These are phyloP conservation scores for Stachybotrys chlorohalonatus DNA, from an alignment of 2,329 filamentous ascomycete species.

Conservation along the genomic window DNA sequence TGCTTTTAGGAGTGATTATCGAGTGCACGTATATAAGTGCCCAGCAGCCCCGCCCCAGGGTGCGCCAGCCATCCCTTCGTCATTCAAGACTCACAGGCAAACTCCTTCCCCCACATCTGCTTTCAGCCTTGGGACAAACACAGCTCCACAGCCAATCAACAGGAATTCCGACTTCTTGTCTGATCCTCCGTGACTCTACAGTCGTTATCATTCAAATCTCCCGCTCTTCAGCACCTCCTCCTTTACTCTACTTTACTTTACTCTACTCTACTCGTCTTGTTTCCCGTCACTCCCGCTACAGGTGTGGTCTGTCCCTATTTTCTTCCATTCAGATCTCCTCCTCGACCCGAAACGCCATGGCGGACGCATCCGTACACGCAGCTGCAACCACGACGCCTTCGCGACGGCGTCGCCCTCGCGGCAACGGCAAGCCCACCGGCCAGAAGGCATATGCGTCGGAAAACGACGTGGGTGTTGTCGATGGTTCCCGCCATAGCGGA, in stretches of 20 bases:
- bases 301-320: too few relatives aligned
- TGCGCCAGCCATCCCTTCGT: neutral
- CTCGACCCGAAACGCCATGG: conserved; percentile 15
- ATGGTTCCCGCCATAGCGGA: conserved; percentile 10
- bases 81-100: neutral
- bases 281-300: too few relatives aligned
- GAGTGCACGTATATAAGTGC: too few relatives aligned
- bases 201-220: neutral
- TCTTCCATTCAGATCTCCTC: neutral
- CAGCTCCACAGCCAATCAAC: neutral
- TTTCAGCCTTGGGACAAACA: neutral
- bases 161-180: neutral
- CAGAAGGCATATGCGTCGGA: conserved; percentile 52
- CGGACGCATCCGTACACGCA: conserved; percentile 20
- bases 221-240: too few relatives aligned
- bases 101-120: neutral
- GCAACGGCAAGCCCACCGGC: conserved; percentile 27
- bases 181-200: neutral
- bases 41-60: too few relatives aligned
- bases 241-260: too few relatives aligned
- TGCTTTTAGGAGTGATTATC: too few relatives aligned
- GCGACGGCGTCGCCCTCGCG: conserved; percentile 30
- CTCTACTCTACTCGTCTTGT: too few relatives aligned
- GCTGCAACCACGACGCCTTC: conserved; percentile 24
- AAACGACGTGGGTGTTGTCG: conserved; percentile 33